Conservation (phyloP, 768 basidiomycete species). For the Arthromyces matolae region DNA sequence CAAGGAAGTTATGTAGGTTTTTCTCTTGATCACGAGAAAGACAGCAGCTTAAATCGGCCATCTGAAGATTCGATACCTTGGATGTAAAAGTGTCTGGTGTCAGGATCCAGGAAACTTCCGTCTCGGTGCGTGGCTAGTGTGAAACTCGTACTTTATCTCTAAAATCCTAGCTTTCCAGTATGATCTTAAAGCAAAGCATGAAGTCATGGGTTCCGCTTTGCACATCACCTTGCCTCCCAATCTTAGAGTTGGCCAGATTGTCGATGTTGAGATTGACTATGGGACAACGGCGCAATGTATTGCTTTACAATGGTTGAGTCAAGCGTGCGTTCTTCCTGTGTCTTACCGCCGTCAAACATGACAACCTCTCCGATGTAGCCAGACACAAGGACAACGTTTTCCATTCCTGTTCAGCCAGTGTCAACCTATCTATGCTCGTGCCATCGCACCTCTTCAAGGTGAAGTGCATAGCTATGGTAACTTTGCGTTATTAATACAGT, state of each 20-base stretch:
- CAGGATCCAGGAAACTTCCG: conserved; percentile 47
- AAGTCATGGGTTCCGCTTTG: conserved; percentile 76
- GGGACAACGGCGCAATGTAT: conserved; percentile 69
- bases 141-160: not conserved
- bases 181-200: conserved; percentile 51
- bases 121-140: conserved; percentile 36
- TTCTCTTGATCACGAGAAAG: not conserved
- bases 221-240: conserved; percentile 49
- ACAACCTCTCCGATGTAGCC: conserved; percentile 36
- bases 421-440: conserved; percentile 86
- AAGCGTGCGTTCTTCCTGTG: conserved; percentile 47
- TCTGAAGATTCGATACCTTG: conserved; percentile 67
- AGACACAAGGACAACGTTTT: conserved; percentile 82
- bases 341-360: too few species aligned
- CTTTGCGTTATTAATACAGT: not conserved
- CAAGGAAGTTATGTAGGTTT: conserved; percentile 54
- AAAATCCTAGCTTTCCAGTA: conserved; percentile 36
- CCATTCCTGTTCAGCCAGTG: conserved; percentile 92
- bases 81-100: conserved; percentile 59
- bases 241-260: conserved; percentile 38
- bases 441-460: conserved; percentile 80
- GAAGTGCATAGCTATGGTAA: not conserved
- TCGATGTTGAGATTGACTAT: conserved; percentile 62
- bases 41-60: not conserved
- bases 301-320: conserved; percentile 85